Conservation (phyloP, 2,329 filamentous ascomycete species). For the Diplodia corticola region DNA sequence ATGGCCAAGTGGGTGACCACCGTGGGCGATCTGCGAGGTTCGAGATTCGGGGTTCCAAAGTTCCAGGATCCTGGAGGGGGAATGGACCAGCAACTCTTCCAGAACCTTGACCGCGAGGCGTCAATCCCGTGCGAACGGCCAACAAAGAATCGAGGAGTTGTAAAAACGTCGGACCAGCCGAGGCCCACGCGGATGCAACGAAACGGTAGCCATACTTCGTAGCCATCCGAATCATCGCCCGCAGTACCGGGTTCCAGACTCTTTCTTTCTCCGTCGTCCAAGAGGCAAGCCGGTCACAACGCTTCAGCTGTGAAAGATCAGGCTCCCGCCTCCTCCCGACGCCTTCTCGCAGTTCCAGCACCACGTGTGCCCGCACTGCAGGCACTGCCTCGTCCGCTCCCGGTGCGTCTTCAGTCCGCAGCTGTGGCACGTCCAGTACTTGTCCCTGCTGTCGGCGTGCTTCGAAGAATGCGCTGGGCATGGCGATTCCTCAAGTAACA, state of each 20-base stretch:
- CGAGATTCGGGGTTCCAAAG: not conserved
- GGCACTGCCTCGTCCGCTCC: slow-evolving; percentile 12
- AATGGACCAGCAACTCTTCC: not conserved
- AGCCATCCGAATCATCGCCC: too few relatives aligned
- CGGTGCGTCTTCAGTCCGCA: slow-evolving; percentile 7
- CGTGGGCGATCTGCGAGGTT: not conserved
- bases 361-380: slow-evolving; percentile 11
- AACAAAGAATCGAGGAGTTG: not conserved
- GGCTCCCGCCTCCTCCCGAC: slow-evolving; percentile 2
- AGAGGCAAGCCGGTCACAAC: not conserved
- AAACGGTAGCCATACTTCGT: not conserved
- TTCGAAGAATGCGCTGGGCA: not conserved
- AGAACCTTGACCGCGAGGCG: not conserved
- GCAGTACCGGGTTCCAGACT: too few relatives aligned
- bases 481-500: not conserved
- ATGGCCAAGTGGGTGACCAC: not conserved
- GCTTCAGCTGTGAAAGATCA: slow-evolving; percentile 4
- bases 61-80: not conserved
- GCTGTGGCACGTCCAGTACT: slow-evolving; percentile 14
- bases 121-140: not conserved
- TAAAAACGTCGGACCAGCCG: not conserved
- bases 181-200: not conserved
- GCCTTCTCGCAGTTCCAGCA: slow-evolving; percentile 7
- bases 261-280: not conserved
- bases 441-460: slow-evolving; percentile 12